phyloP scores from a whole-genome alignment of 2,329 filamentous ascomycete species.

The Penicillium sp. region DNA sequence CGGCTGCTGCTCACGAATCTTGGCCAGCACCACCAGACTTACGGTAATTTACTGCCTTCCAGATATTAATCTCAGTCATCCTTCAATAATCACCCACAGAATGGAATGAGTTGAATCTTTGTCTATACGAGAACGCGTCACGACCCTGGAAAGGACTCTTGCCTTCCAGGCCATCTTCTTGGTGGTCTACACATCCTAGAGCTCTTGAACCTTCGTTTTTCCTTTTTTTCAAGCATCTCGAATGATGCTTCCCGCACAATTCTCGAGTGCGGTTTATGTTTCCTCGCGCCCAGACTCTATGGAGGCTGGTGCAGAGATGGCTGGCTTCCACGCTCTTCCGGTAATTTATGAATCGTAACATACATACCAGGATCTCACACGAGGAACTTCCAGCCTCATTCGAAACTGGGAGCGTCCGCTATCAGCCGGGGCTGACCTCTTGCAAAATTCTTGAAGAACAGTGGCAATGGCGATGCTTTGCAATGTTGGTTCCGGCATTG shows the following conservation, averaged over 20 bases:
- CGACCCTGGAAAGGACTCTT: not conserved
- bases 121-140: not conserved
- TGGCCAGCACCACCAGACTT: not conserved
- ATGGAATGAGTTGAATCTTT: not conserved
- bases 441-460: not conserved
- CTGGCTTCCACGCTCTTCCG: slow-evolving; percentile 7
- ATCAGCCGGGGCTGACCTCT: not conserved
- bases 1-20: not conserved
- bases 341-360: slow-evolving; percentile 7
- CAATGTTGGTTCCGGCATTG: not conserved
- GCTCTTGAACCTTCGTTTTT: not conserved
- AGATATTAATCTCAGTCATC: slow-evolving; percentile 1
- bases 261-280: not conserved
- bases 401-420: not conserved
- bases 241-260: not conserved
- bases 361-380: slow-evolving; percentile 10
- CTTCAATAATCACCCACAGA: not conserved
- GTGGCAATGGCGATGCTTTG: slow-evolving; percentile 5
- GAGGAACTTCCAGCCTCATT: slow-evolving; percentile 11
- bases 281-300: not conserved
- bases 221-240: not conserved
- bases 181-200: not conserved
- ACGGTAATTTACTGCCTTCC: not conserved
- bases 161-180: not conserved
- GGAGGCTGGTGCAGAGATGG: not conserved